Evolutionary conservation across 441 rosid species (phyloP), one percentile per base, ranked within the genome.

Genomic region (Syzygium syzygioides): DNA sequence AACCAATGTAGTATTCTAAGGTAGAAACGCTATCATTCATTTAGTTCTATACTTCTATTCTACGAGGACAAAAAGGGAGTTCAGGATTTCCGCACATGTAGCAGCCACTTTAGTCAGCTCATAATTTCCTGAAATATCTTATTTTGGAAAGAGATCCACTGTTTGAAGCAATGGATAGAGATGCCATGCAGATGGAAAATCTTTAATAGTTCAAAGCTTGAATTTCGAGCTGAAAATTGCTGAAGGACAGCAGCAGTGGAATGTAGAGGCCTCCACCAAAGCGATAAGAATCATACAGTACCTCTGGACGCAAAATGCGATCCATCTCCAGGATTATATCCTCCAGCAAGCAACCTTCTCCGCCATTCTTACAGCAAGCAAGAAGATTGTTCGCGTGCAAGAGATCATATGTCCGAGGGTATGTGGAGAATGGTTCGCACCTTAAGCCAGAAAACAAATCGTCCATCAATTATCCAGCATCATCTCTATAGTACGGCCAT

Each of bases 341-440:
- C 93, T 98, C 99, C 86, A 97, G 86, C 87, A 89, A 88, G 92
- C 99, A 96, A 91, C 94, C 95, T 89, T 94, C 95, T 71, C 93
- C 93, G 26, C 55, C 89, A 85, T 91, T 93, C 89, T 92, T 89
- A 87, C 95, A 94, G 79, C 92, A 95, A 88, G 96, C 91, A 90
- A 98, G 93, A 66, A 97, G 92, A 92, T 94, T 92, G 91, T 93
- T 90, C n/a, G 96, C 97, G 89, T 97, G 99, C 93, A 98, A 87
- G 92, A 98, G 87, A 94, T 97, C 98, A 25, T 96, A 96, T 9
- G 98, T 95, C 86, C 98, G 98, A 4, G 99, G 99, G 92, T 98
- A 98, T 57, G 99, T 97, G 85, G 99, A 96, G 93, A 97, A 97
- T 59, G 99, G 93, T 90, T 97, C 99, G 90, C 99, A 97, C 99